Base-by-base conservation (phyloP, 2,329 filamentous ascomycete genomes). In the Colletotrichum falcatum region DNA sequence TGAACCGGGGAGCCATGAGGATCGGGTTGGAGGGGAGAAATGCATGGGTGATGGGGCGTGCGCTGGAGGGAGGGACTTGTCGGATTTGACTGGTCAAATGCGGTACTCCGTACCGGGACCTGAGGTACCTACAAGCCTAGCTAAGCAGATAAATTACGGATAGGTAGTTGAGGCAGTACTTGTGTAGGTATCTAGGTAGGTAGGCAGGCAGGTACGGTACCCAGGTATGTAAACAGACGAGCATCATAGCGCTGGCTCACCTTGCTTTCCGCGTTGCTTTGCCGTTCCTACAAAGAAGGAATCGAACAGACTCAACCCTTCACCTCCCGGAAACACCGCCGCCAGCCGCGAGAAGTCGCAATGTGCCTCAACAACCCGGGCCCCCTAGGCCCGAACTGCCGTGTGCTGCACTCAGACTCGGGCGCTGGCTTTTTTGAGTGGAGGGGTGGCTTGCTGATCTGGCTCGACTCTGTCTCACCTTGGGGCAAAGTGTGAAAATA, bases 361-460 rank as follows among this genome's bases (percentile, higher is more conserved):
- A 69, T 54, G 66, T 70, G 62, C 66, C 62, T 70, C 66, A 66
- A 60, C 54, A 60, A 51, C 44, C 54, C 53, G 61, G 26, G 37
- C 49, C 39, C 39, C 18, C 39, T 42, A 20, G 35, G 35, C 59
- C 44, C 48, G 46, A 35, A 48, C 30, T 54, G 54, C 37, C 54
- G 54, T 69, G 54, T 69, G 56, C 56, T 51, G 67, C 56, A 23
- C 56, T n/a, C 16, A 66, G 63, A 49, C 63, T 61, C 67, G 58
- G 63, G 35, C 39, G 55, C 30, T 42, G 44, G 12, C 51, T 61
- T 44, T 49, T 14, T 33, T 33, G 30, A 7, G 39, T 16, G 37
- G 37, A 39, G 14, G 37, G 37, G 39, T 2, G 54, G 62, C 56
- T 66, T 42, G 46, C 42, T 44, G 42, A 66, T 39, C 59, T 62